Conservation (phyloP, 129 eudicot species). For the Artemisia annua region DNA sequence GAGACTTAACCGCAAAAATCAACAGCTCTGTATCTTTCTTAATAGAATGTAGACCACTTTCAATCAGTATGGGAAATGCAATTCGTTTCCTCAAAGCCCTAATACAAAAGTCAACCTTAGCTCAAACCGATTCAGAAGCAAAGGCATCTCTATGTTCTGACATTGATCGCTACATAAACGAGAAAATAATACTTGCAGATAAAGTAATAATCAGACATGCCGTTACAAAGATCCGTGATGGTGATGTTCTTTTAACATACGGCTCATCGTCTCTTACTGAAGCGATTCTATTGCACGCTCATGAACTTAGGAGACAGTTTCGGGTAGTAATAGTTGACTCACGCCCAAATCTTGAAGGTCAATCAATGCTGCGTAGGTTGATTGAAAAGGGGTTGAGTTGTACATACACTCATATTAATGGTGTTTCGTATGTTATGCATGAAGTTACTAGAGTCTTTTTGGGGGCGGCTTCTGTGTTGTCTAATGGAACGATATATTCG, state of each 20-base stretch:
- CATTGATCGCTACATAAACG: too few species aligned
- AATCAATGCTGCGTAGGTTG: slow-evolving; percentile 66
- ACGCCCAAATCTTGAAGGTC: slow-evolving; percentile 95
- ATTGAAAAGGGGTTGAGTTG: slow-evolving; percentile 77
- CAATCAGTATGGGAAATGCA: too few species aligned
- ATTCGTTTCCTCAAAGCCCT: too few species aligned
- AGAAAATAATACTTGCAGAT: too few species aligned
- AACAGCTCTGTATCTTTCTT: too few species aligned
- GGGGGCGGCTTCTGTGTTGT: slow-evolving; percentile 89
- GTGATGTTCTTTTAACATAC: background rate
- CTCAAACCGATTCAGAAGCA: too few species aligned
- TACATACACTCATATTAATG: slow-evolving; percentile 87
- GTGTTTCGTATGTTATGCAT: slow-evolving; percentile 87
- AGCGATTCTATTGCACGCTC: slow-evolving; percentile 68
- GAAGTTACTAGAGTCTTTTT: slow-evolving; percentile 76
- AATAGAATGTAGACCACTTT: too few species aligned
- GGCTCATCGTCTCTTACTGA: slow-evolving; percentile 31
- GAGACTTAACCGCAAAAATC: too few species aligned
- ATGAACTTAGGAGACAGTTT: slow-evolving; percentile 77
- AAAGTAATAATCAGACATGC: background rate
- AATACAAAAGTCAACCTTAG: too few species aligned
- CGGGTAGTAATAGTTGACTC: slow-evolving; percentile 93
- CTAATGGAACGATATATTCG: slow-evolving; percentile 87
- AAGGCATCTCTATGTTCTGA: too few species aligned
- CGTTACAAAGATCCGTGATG: background rate